Evolutionary conservation across 1,284 basidiomycete genomes (phyloP).

Genomic region (Marasmius oreades): DNA sequence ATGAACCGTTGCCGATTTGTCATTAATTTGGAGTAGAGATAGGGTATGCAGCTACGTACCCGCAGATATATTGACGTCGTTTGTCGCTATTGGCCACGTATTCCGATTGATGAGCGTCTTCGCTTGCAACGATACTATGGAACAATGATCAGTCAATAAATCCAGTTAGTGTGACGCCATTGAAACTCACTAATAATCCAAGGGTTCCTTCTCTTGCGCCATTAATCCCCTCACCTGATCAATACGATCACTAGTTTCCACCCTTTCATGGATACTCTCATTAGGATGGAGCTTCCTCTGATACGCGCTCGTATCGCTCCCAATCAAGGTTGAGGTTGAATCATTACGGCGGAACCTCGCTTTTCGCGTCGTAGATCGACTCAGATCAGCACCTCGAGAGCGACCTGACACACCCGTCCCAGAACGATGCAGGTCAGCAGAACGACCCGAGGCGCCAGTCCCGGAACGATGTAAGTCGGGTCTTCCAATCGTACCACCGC

Average conservation of each 20-base stretch:
- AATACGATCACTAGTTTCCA: background rate
- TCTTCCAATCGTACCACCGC: background rate
- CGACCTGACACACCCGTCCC: background rate
- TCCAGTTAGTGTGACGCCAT: slow-evolving; percentile 7
- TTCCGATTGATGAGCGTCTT: slow-evolving; percentile 90
- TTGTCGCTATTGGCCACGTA: slow-evolving; percentile 81
- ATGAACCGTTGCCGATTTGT: slow-evolving; percentile 12
- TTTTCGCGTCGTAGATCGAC: background rate
- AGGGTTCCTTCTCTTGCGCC: slow-evolving; percentile 61
- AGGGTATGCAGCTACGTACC: slow-evolving; percentile 41
- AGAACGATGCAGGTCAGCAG: background rate
- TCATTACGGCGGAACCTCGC: background rate
- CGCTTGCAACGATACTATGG: slow-evolving; percentile 68
- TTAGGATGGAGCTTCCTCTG: background rate
- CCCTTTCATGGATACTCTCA: slow-evolving; percentile 2
- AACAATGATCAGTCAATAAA: slow-evolving; percentile 12
- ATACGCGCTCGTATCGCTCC: background rate
- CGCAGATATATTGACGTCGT: slow-evolving; percentile 80
- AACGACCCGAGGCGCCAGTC: background rate
- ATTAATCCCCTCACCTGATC: background rate
- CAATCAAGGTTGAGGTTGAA: slow-evolving; percentile 14
- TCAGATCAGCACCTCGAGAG: background rate
- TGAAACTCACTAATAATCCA: slow-evolving; percentile 81
- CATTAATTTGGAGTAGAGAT: slow-evolving; percentile 4
- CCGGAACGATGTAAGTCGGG: background rate